phyloP scores from a whole-genome alignment of 2,329 filamentous ascomycete genomes.

The Nemania sp. region DNA sequence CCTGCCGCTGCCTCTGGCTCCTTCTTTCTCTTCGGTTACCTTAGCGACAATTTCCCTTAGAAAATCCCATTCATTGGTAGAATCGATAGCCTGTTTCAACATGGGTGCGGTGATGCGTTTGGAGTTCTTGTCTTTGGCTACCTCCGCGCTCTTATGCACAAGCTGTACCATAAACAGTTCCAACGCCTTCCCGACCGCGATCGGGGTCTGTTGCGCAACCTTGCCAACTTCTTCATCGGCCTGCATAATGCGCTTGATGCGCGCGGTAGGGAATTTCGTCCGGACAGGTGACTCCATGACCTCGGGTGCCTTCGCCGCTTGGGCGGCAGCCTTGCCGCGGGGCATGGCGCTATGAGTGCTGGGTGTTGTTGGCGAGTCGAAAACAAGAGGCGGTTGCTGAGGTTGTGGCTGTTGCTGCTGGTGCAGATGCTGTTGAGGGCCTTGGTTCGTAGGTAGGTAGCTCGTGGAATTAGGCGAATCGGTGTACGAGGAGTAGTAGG shows the following conservation, averaged over 20 bases:
- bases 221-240: slow-evolving; percentile 98
- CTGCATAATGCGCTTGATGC: slow-evolving; percentile 99
- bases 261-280: slow-evolving; percentile 95
- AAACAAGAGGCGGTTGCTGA: slow-evolving; percentile 39
- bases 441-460: slow-evolving; percentile 36
- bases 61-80: slow-evolving; percentile 95
- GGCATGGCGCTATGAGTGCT: slow-evolving; percentile 52
- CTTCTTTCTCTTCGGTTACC: slow-evolving; percentile 69
- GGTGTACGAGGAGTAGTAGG: slow-evolving; percentile 46
- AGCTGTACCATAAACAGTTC: slow-evolving; percentile 98
- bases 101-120: slow-evolving; percentile 92
- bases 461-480: slow-evolving; percentile 40
- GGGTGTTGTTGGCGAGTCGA: slow-evolving; percentile 29
- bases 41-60: slow-evolving; percentile 89
- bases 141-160: slow-evolving; percentile 86
- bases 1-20: slow-evolving; percentile 52
- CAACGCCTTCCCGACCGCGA: slow-evolving; percentile 93
- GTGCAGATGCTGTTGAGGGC: slow-evolving; percentile 24
- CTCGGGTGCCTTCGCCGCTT: slow-evolving; percentile 54
- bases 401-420: slow-evolving; percentile 37
- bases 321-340: slow-evolving; percentile 55
- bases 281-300: slow-evolving; percentile 79
- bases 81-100: slow-evolving; percentile 89
- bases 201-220: slow-evolving; percentile 96
- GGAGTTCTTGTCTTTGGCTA: slow-evolving; percentile 83